Base-by-base conservation (phyloP, 306 rosid species). In the Acmispon strigosus region DNA sequence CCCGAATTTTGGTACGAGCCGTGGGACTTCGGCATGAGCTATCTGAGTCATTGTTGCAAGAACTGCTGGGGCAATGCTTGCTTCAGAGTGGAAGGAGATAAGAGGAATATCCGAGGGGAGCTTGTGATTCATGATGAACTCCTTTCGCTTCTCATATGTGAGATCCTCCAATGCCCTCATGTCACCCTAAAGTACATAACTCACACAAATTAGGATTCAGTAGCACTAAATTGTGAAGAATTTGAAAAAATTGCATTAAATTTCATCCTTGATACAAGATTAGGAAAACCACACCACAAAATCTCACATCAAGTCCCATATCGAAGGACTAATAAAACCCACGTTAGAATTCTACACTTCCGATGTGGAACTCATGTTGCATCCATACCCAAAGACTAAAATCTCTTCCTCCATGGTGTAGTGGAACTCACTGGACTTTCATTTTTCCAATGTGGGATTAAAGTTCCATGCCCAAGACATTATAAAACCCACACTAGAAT, bases 41-140 rank as follows among this genome's bases (percentile, higher is more conserved):
- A 88, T 90, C 4, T 85, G 96, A 12, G 87, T 86, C 96, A 90
- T 84, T 58, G 96, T 88, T 49, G 96, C 88, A 45, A 92, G 80
- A 65, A 92, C 93, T 39, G 89, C 73, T 0, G 86, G 87, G 22
- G 85, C 75, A 10, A 82, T 80, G 60, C 82, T 88, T 55, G 96
- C 96, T 78, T 90, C 91, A 1, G 96, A 85, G 64, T 84, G 87
- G 76, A 90, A 90, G 68, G 96, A 90, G 49, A 92, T 53, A 13
- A 88, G 36, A 37, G 96, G 96, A 43, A 92, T 70, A 37, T 84
- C 80, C 6, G 60, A 65, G 2, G 93, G 89, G 36, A 92, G 92
- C 60, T 85, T 77, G 86, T 92, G 84, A 50, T 73, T 90, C 82
- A 45, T 77, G 65, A 92, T 76, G 82, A 92, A 92, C 51, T 92